Evolutionary conservation across 1,139 yeast species (phyloP), one percentile per base, ranked within the genome.

Genomic region (Cylindricascospora bacillispora): DNA sequence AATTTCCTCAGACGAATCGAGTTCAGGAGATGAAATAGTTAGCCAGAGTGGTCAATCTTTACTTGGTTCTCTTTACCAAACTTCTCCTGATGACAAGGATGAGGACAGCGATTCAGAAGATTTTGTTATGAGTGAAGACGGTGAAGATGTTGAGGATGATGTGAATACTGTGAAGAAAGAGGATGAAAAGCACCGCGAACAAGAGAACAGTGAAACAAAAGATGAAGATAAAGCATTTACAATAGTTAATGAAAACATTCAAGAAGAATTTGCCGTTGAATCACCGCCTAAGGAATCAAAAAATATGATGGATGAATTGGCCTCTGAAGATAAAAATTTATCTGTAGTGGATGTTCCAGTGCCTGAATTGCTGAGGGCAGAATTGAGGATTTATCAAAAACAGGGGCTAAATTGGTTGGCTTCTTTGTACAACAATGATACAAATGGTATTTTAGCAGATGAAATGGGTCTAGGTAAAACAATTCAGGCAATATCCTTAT

Each of bases 381-480:
- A 73, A 0, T 62, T 92, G 29, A 74, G 99, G 52, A 86, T 76
- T 5, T 92, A 92, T 47, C 98, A 92, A 54, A 89, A 85, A 38
- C 94, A 83, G 52, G 99, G 99, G 35, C 65, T 92, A 27, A 93
- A 92, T 44, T 92, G 98, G 99, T 62, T 92, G 30, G 97, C 95
- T 1, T 85, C 95, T 32, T 61, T 92, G 37, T 89, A 86, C 57
- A 82, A 83, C 49, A 83, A 83, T 48, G 75, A 81, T 36, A 92
- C 97, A 5, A 92, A 89, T 53, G 98, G 99, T 38, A 92, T 92
- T 34, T 66, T 92, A 29, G 99, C 99, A 1, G 99, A 89, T 57
- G 99, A 89, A 54, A 89, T 89, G 99, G 99, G 99, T 35, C 66
- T 92, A 29, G 99, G 99, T 47, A 83, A 83, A 49, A 92, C 99